phyloP scores from a whole-genome alignment of 2,329 filamentous ascomycete species.

The Ploettnerulaceae sp. region DNA sequence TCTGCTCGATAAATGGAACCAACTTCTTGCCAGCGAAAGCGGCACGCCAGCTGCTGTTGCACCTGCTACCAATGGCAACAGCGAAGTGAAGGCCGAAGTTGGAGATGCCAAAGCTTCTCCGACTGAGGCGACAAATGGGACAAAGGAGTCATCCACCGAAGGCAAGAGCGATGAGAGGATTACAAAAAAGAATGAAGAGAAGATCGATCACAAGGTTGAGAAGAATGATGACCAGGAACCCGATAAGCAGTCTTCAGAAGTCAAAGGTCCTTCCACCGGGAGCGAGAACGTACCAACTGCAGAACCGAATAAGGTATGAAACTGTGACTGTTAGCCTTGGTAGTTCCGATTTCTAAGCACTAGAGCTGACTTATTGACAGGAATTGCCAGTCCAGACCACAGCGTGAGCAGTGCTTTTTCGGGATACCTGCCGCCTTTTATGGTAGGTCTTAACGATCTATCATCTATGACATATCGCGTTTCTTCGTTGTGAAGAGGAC shows the following conservation, averaged over 20 bases:
- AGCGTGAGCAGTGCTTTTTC: conserved; percentile 24
- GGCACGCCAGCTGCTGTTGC: conserved; percentile 34
- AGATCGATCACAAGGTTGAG: neutral
- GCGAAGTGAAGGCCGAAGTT: conserved; percentile 39
- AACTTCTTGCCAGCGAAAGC: conserved; percentile 62
- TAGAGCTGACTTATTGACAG: conserved; percentile 9
- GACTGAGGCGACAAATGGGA: conserved; percentile 30
- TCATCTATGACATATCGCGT: conserved; percentile 7
- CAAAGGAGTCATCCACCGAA: conserved; percentile 31
- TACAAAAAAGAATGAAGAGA: conserved; percentile 23
- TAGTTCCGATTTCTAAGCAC: neutral
- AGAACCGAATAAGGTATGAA: conserved; percentile 27
- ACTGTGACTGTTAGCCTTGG: neutral
- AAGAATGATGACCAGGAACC: neutral
- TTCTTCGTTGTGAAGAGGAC: conserved; percentile 13
- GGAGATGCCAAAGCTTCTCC: conserved; percentile 28
- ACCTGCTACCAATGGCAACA: conserved; percentile 30
- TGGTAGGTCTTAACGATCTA: neutral
- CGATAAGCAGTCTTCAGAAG: conserved; percentile 30
- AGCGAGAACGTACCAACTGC: conserved; percentile 29
- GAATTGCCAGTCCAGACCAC: conserved; percentile 14
- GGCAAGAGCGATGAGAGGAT: conserved; percentile 38
- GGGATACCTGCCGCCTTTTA: neutral
- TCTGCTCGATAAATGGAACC: conserved; percentile 85
- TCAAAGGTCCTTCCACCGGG: neutral